Percentiles rank a stretch among this genome's conserved stretches.
phyloP scores from a whole-genome alignment of 2,329 filamentous ascomycete genomes.

The Xylariaceae sp. region DNA sequence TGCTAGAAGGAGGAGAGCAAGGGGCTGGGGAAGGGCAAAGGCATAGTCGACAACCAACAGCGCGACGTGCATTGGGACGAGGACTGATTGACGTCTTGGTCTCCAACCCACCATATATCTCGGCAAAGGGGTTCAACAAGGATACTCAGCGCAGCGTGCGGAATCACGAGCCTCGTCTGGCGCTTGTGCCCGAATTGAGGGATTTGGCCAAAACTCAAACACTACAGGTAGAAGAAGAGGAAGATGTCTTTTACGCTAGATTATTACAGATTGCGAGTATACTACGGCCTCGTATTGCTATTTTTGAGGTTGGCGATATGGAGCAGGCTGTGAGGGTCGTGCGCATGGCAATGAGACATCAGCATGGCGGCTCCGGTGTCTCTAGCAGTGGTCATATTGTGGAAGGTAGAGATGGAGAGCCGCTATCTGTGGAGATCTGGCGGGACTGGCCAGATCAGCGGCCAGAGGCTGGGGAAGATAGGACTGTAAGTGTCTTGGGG shows the following conservation, averaged over 20 bases:
- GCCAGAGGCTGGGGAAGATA: slow-evolving; percentile 27
- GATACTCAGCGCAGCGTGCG: slow-evolving; percentile 71
- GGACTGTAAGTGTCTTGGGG: slow-evolving; percentile 20
- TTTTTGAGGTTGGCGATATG: slow-evolving; percentile 70
- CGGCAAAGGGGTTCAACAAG: slow-evolving; percentile 55
- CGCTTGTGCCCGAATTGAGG: slow-evolving; percentile 57
- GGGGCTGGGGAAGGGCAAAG: no score
- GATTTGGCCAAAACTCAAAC: no score
- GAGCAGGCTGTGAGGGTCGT: slow-evolving; percentile 64
- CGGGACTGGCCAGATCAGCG: slow-evolving; percentile 57
- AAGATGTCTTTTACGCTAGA: slow-evolving; percentile 63
- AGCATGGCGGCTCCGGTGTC: no score
- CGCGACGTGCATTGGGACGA: no score
- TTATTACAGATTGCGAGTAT: slow-evolving; percentile 53
- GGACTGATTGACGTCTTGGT: slow-evolving; percentile 62
- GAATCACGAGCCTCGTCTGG: slow-evolving; percentile 73
- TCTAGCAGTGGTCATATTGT: no score
- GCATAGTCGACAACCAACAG: no score
- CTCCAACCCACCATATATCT: slow-evolving; percentile 91
- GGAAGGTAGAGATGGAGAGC: neutral
- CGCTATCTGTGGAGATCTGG: slow-evolving; percentile 62
- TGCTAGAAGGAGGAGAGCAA: neutral
- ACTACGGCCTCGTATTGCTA: slow-evolving; percentile 50
- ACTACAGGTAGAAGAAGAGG: slow-evolving; percentile 21
- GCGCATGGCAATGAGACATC: slow-evolving; percentile 36